These are phyloP conservation scores for Sporobolomyces roseus DNA, from an alignment of 768 basidiomycete species.

Conservation along the genomic window DNA sequence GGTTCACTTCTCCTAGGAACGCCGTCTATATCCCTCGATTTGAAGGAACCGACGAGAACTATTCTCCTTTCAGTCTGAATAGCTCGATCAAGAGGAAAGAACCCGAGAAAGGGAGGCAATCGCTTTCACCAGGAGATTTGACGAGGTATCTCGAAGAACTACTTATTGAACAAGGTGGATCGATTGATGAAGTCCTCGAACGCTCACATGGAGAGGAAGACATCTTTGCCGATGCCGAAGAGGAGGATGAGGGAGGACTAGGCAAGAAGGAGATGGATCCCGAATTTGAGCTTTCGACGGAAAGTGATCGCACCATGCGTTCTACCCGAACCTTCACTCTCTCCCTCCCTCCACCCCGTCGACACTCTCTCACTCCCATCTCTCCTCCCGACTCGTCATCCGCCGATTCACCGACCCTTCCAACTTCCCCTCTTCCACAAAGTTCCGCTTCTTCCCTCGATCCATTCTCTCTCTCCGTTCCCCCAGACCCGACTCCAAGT, in stretches of 20 bases:
- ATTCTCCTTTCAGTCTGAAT: background rate
- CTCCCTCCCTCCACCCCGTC: background rate
- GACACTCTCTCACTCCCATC: background rate
- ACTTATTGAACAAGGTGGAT: background rate
- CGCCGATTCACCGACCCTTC: too few species aligned
- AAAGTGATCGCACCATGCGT: too few species aligned
- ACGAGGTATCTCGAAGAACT: constrained; percentile 12
- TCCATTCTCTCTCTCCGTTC: too few species aligned
- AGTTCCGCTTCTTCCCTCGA: too few species aligned
- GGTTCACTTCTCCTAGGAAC: background rate
- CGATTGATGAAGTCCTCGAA: too few species aligned
- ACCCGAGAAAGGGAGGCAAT: background rate
- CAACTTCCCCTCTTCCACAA: too few species aligned
- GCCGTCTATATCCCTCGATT: background rate
- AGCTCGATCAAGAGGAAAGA: background rate
- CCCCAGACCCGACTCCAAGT: constrained; percentile 5
- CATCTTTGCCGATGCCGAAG: constrained; percentile 1
- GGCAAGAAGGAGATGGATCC: background rate
- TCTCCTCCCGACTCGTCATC: too few species aligned
- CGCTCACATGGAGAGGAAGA: background rate
- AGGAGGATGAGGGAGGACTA: background rate
- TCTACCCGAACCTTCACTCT: background rate
- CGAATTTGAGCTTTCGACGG: background rate
- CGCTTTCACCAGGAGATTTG: constrained; percentile 1
- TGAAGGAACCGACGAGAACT: background rate